Evolutionary conservation across 2,329 filamentous ascomycete genomes (phyloP).

Genomic region (Cryoendolithus antarcticus): DNA sequence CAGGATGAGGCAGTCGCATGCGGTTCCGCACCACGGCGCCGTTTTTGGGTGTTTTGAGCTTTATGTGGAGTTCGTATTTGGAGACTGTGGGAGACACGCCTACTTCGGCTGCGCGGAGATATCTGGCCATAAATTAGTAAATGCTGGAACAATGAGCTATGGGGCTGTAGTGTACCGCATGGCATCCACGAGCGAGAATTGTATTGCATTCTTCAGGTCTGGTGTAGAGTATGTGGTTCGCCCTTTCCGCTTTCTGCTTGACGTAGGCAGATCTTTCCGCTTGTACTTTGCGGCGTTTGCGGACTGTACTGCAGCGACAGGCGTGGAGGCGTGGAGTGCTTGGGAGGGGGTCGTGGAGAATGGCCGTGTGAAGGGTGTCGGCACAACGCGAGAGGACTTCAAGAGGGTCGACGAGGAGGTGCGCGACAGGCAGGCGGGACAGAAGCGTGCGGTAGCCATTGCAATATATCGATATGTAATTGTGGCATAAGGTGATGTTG

Average conservation of each 20-base stretch:
- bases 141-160: conserved; percentile 7
- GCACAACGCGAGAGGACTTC: conserved; percentile 1
- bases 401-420: conserved; percentile 7
- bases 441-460: conserved; percentile 15
- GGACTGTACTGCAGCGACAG: conserved; percentile 21
- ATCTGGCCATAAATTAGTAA: conserved; percentile 39
- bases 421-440: conserved; percentile 17
- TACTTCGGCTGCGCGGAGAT: conserved; percentile 85
- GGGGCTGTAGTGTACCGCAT: conserved; percentile 54
- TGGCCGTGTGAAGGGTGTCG: conserved; percentile 2
- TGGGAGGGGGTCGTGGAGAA: not conserved
- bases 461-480: too few relatives aligned
- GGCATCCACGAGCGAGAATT: conserved; percentile 82
- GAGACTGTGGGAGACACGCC: conserved; percentile 58
- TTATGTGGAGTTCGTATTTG: conserved; percentile 85
- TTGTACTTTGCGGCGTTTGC: conserved; percentile 29
- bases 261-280: conserved; percentile 26
- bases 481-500: too few relatives aligned
- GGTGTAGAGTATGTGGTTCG: conserved; percentile 56
- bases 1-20: conserved; percentile 75
- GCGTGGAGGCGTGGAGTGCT: conserved; percentile 2
- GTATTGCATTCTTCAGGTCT: conserved; percentile 52
- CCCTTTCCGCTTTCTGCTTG: conserved; percentile 47
- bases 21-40: conserved; percentile 79
- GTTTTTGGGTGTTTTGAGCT: conserved; percentile 70